A percentile compares a stretch with the other conserved stretches of the same genome.
phyloP scores from a whole-genome alignment of 1,284 basidiomycete genomes.

The Inonotus hispidus region DNA sequence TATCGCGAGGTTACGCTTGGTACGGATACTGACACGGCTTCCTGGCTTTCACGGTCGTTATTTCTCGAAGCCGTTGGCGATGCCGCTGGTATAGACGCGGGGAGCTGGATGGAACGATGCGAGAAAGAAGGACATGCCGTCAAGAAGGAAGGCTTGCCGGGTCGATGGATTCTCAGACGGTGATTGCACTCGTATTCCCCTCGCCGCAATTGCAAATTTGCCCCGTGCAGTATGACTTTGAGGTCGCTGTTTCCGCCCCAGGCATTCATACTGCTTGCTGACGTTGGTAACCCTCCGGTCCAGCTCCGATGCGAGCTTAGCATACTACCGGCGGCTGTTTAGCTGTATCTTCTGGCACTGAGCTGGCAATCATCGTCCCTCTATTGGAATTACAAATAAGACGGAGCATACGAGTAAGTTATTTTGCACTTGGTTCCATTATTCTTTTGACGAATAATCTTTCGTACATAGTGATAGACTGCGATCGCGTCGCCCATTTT shows the following conservation, averaged over 20 bases:
- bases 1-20: slow-evolving; percentile 9
- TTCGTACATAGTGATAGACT: too few relatives aligned
- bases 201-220: not conserved
- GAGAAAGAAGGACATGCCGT: not conserved
- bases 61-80: not conserved
- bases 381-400: too few relatives aligned
- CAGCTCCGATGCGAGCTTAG: too few relatives aligned
- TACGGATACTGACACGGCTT: not conserved
- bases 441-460: too few relatives aligned
- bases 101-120: slow-evolving; percentile 7
- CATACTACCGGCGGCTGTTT: too few relatives aligned
- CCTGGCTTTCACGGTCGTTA: slow-evolving; percentile 5
- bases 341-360: too few relatives aligned
- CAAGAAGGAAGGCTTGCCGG: slow-evolving; percentile 6
- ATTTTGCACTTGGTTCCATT: too few relatives aligned
- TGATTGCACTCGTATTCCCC: not conserved
- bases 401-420: too few relatives aligned
- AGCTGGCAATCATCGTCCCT: too few relatives aligned
- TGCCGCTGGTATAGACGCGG: not conserved
- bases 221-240: not conserved
- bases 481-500: too few relatives aligned
- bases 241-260: not conserved
- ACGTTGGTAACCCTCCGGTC: too few relatives aligned
- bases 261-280: not conserved
- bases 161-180: slow-evolving; percentile 4